Evolutionary conservation across 257 asterid genomes (phyloP).

Genomic region (Solanum dulcamara): DNA sequence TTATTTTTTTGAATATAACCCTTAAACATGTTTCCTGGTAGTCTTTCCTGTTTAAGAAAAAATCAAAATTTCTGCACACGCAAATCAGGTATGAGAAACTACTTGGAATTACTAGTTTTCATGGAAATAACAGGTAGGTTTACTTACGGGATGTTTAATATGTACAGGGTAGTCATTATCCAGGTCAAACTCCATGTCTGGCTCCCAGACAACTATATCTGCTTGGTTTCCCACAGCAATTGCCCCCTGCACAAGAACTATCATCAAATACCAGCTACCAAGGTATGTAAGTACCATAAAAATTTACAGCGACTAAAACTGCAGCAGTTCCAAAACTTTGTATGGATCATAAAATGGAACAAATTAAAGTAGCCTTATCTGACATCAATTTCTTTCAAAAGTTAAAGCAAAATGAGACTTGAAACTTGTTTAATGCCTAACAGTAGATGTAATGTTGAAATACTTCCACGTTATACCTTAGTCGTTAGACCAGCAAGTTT

Average conservation of each 20-base stretch:
- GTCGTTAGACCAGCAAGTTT: conserved; percentile 67
- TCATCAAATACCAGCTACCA: not conserved
- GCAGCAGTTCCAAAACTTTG: not conserved
- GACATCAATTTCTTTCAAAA: not conserved
- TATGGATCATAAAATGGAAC: not conserved
- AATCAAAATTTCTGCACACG: not conserved
- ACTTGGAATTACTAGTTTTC: not conserved
- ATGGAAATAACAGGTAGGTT: not conserved
- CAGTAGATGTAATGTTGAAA: not conserved
- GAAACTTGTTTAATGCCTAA: not conserved
- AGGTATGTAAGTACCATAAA: not conserved
- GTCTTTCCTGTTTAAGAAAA: not conserved
- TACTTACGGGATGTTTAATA: conserved; percentile 61
- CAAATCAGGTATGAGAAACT: not conserved
- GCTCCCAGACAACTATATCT: conserved; percentile 87
- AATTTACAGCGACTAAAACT: not conserved
- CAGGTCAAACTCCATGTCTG: conserved; percentile 62
- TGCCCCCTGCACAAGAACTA: conserved; percentile 42
- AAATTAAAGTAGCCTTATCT: not conserved
- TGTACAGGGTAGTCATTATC: conserved; percentile 46
- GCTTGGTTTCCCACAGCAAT: conserved; percentile 63
- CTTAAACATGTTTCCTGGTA: not conserved
- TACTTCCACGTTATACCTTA: conserved; percentile 32
- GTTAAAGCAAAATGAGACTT: not conserved
- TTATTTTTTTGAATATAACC: not conserved